Evolutionary conservation across 768 basidiomycete species (phyloP), one percentile per base, ranked within the genome.

Genomic region (Trametes villosa): DNA sequence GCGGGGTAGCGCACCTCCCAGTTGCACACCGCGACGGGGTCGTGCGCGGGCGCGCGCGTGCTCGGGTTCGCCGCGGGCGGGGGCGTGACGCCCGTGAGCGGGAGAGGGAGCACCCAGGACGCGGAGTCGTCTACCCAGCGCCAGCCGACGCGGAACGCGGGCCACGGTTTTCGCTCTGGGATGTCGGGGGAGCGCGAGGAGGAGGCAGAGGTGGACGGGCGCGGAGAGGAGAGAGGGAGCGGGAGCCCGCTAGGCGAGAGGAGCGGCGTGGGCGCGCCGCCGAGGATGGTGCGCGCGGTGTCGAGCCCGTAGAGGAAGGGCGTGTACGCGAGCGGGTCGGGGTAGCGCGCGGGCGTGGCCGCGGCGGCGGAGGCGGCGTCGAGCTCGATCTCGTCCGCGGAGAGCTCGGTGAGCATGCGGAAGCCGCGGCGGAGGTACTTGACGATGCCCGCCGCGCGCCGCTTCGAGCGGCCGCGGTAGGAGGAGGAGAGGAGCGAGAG

Each of bases 381-480:
- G 33, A 9, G 24, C 50, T 44, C 22, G 33, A 45, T 22, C 13
- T 53, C 47, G 27, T 38, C 29, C 1, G 38, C 38, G 6, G 18
- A 61, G 56, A 48, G 53, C 57, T 4, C 75, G 62, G 12, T 57
- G 59, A 59, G 20, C 50, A 65, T n/a, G 26, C 40, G 58, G 76
- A 76, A 81, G 1, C 78, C 79, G 3, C 78, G 74, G 4, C 41
- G 20, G 9, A 53, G 29, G 61, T 81, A 81, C 54, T 81, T 81
- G 8, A 56, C 45, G 8, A 73, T 68, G 6, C 53, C 59, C 15
- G 38, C 47, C 20, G 53, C 18, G 22, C 65, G 48, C 3, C 13
- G 12, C 17, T 41, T 34, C 24, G 44, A 29, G 27, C 41, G 45
- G 33, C 46, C 47, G 41, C 40, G 36, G 44, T 36, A 34, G 22